Evolutionary conservation across 139 green algal genomes (phyloP).

Genomic region (Tetradesmus obliquus): DNA sequence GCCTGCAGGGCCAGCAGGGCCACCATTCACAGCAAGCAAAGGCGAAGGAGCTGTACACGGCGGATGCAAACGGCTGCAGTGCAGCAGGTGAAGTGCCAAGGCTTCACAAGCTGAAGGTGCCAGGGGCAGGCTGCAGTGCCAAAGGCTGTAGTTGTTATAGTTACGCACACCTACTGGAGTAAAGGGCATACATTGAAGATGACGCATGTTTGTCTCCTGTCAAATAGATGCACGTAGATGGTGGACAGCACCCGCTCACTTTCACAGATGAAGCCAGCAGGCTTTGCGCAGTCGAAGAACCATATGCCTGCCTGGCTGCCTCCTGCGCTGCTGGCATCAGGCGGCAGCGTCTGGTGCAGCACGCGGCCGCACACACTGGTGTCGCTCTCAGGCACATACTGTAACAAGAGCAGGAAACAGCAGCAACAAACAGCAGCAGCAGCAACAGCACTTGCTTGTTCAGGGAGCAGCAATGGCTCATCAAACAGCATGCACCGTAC

Average conservation of each 20-base stretch:
- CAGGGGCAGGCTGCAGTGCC: too few species aligned
- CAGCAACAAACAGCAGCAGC: not conserved
- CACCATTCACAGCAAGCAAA: too few species aligned
- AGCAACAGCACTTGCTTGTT: not conserved
- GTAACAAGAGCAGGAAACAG: not conserved
- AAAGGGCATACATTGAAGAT: too few species aligned
- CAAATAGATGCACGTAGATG: not conserved
- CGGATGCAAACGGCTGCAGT: not conserved
- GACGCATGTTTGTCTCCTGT: too few species aligned
- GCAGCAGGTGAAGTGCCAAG: not conserved
- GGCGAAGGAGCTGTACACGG: too few species aligned
- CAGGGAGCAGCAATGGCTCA: too few species aligned
- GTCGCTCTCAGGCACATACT: conserved; percentile 31
- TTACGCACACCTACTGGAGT: not conserved
- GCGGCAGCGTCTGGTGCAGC: conserved; percentile 1
- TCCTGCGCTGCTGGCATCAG: not conserved
- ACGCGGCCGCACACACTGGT: conserved; percentile 22
- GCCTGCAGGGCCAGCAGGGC: not conserved
- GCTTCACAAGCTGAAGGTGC: too few species aligned
- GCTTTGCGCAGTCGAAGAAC: conserved; percentile 38
- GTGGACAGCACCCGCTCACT: conserved; percentile 3
- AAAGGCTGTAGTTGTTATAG: not conserved
- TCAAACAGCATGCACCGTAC: too few species aligned
- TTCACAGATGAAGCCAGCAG: conserved; percentile 29
- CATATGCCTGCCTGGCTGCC: conserved; percentile 17